phyloP scores from a whole-genome alignment of 495 filamentous ascomycete species.

The Penicillium coffeae region DNA sequence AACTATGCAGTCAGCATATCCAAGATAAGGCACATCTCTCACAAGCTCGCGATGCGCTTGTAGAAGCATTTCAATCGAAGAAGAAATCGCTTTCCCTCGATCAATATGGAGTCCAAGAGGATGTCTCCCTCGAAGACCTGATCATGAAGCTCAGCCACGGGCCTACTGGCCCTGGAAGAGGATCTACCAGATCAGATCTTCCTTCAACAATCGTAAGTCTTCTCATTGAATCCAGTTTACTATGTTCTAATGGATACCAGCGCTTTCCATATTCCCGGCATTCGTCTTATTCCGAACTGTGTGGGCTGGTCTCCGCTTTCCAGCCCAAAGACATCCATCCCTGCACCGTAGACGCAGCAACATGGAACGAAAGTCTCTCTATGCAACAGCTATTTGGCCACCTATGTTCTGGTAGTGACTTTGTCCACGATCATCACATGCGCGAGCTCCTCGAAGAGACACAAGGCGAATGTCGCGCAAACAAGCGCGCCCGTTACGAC shows the following conservation, averaged over 20 bases:
- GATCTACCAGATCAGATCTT: conserved; percentile 2
- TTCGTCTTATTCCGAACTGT: conserved; percentile 79
- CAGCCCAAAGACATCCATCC: conserved; percentile 75
- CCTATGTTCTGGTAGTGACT: conserved; percentile 55
- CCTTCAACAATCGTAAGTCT: conserved; percentile 24
- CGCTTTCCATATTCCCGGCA: conserved; percentile 87
- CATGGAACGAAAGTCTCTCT: conserved; percentile 60
- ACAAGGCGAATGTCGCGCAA: conserved; percentile 18
- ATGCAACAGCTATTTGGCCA: conserved; percentile 68
- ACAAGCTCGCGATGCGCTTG: conserved; percentile 30
- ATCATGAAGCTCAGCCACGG: conserved; percentile 32
- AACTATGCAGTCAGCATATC: conserved; percentile 43
- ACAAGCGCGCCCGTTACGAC: conserved; percentile 27
- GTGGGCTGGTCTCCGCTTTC: conserved; percentile 64
- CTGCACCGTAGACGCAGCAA: conserved; percentile 66
- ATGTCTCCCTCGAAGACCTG: conserved; percentile 43
- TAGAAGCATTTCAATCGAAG: conserved; percentile 29
- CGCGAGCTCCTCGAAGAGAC: conserved; percentile 20
- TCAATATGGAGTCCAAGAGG: conserved; percentile 35
- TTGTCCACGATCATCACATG: conserved; percentile 68
- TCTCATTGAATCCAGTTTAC: background rate
- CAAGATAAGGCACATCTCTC: conserved; percentile 29
- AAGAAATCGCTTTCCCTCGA: conserved; percentile 40
- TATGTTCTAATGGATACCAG: conserved; percentile 17
- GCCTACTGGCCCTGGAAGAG: background rate